Conservation (phyloP, 2,329 filamentous ascomycete species). For the Aspergillus uvarum region DNA sequence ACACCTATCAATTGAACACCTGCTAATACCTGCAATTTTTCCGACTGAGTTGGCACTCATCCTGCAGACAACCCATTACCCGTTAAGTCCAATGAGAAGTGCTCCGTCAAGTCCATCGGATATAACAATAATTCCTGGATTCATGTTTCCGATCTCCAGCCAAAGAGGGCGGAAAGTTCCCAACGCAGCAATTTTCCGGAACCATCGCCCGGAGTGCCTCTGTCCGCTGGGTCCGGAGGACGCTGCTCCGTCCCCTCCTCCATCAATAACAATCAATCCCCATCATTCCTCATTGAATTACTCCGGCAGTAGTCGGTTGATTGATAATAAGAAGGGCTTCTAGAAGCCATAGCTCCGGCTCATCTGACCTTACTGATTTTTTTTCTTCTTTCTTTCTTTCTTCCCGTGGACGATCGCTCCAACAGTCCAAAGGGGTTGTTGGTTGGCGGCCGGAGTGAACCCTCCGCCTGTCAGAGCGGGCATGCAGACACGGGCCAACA, state of each 20-base stretch:
- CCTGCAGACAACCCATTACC: too few relatives aligned
- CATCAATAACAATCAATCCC: background rate
- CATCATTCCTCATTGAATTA: background rate
- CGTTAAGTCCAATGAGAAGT: too few relatives aligned
- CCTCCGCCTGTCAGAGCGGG: background rate
- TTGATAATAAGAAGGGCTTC: background rate
- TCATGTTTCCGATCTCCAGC: background rate
- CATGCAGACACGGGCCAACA: too few relatives aligned
- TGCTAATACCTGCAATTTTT: too few relatives aligned
- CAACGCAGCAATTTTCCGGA: constrained; percentile 5
- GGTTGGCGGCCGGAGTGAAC: too few relatives aligned
- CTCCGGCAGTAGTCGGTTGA: background rate
- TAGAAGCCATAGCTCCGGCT: background rate
- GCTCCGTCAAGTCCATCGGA: too few relatives aligned
- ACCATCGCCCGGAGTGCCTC: background rate
- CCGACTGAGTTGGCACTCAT: too few relatives aligned
- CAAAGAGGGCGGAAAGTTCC: background rate
- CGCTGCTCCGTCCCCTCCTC: constrained; percentile 4
- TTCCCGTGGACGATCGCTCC: background rate
- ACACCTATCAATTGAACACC: too few relatives aligned
- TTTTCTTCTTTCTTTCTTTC: background rate
- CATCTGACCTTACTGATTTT: background rate
- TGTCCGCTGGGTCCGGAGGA: constrained; percentile 10
- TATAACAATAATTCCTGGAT: background rate
- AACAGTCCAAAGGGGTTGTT: background rate